A percentile compares a stretch with the other conserved stretches of the same genome.
Conservation (phyloP, 2,329 filamentous ascomycete genomes). For the Cercospora zeae-maydis region DNA sequence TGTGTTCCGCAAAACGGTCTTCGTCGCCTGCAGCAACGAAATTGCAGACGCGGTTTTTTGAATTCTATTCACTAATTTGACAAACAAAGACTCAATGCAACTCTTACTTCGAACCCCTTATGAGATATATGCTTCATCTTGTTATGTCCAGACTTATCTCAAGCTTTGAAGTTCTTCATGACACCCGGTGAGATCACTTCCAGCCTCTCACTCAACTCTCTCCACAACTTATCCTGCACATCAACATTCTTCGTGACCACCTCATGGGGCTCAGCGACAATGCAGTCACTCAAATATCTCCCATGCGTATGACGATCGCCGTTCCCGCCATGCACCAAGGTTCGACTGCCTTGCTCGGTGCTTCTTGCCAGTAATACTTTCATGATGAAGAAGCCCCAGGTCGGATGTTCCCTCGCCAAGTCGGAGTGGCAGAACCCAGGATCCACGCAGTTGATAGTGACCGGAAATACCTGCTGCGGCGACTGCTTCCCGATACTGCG, state of each 20-base stretch:
- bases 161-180: not conserved
- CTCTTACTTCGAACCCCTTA: too few species aligned
- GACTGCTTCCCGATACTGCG: not conserved
- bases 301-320: constrained; percentile 39
- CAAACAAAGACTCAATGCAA: too few species aligned
- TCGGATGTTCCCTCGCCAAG: not conserved
- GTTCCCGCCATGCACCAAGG: constrained; percentile 35
- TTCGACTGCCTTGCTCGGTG: constrained; percentile 40
- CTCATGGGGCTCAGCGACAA: constrained; percentile 28
- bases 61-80: too few species aligned
- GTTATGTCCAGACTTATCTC: too few species aligned
- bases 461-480: not conserved
- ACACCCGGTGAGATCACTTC: constrained; percentile 34
- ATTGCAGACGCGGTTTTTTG: too few species aligned
- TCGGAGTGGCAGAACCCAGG: not conserved
- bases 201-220: constrained; percentile 37
- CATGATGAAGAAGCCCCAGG: constrained; percentile 7
- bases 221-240: constrained; percentile 37
- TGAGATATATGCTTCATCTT: too few species aligned
- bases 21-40: not conserved
- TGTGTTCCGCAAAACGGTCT: not conserved
- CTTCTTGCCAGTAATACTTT: constrained; percentile 32
- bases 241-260: constrained; percentile 37
- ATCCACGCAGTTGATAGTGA: not conserved
- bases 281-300: constrained; percentile 39